phyloP scores from a whole-genome alignment of 352 stramenopile species.

The Globisporangium paddicum region DNA sequence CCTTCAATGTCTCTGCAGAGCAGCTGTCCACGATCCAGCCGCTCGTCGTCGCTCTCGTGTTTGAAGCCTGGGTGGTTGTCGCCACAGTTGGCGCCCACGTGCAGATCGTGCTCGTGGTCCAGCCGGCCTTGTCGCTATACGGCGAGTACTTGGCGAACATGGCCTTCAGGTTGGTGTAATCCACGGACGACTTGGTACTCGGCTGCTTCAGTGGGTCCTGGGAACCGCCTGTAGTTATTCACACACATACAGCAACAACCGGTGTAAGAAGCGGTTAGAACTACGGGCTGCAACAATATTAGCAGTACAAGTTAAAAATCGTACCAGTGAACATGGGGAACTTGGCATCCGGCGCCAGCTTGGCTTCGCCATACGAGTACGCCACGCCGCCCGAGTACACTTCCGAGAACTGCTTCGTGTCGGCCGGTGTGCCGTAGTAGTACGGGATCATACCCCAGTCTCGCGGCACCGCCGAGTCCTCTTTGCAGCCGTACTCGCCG shows the following conservation, averaged over 20 bases:
- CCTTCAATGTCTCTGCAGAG: constrained; percentile 41
- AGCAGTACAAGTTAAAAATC: neutral
- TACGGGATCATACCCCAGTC: constrained; percentile 81
- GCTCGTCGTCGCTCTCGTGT: constrained; percentile 42
- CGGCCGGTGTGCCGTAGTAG: constrained; percentile 59
- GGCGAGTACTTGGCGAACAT: constrained; percentile 59
- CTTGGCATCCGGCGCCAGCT: constrained; percentile 52
- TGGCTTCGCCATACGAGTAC: constrained; percentile 85
- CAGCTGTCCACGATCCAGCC: constrained; percentile 74
- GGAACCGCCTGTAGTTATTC: constrained; percentile 16
- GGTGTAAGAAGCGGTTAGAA: neutral
- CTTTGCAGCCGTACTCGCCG: constrained; percentile 80
- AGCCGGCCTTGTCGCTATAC: constrained; percentile 34
- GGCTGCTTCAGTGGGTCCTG: constrained; percentile 55
- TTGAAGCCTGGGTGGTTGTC: constrained; percentile 53
- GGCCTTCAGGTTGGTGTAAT: constrained; percentile 75
- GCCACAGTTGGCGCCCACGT: constrained; percentile 50
- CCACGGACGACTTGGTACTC: constrained; percentile 47
- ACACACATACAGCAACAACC: neutral
- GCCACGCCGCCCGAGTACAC: constrained; percentile 81
- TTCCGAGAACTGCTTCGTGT: constrained; percentile 64
- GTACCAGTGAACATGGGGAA: constrained; percentile 84
- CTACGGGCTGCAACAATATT: neutral
- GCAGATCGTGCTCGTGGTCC: constrained; percentile 58
- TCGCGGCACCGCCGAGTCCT: constrained; percentile 32